These are phyloP conservation scores for Zizania latifolia DNA, from an alignment of 176 grass and related monocot species.

Conservation along the genomic window DNA sequence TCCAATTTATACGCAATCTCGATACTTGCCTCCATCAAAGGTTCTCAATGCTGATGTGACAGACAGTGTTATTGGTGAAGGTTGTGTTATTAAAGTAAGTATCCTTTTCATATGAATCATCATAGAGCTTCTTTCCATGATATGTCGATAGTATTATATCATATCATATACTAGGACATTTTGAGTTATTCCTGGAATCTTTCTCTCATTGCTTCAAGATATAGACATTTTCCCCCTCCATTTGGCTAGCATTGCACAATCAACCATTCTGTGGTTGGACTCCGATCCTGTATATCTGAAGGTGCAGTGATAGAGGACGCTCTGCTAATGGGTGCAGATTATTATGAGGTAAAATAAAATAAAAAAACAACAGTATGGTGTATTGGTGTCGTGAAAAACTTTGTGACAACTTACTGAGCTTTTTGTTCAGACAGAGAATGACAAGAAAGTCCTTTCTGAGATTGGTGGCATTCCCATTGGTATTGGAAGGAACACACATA, in stretches of 20 bases:
- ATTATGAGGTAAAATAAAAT: constrained; percentile 73
- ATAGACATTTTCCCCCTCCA: background rate
- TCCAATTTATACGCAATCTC: constrained; percentile 89
- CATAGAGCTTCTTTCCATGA: background rate
- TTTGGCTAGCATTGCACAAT: constrained; percentile 77
- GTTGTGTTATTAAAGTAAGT: constrained; percentile 93
- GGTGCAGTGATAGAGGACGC: constrained; percentile 89
- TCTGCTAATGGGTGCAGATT: constrained; percentile 94
- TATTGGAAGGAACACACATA: constrained; percentile 84
- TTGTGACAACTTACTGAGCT: background rate
- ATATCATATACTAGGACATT: background rate
- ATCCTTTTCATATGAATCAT: constrained; percentile 13
- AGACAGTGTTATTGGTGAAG: constrained; percentile 96
- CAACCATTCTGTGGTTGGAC: constrained; percentile 85
- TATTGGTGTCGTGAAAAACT: too few relatives aligned
- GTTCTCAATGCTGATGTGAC: constrained; percentile 85
- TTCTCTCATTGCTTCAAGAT: background rate
- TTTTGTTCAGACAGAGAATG: constrained; percentile 70
- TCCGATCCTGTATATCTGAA: constrained; percentile 90
- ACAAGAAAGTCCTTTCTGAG: constrained; percentile 61
- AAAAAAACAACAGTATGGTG: background rate
- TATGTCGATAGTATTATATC: background rate
- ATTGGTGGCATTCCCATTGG: constrained; percentile 82
- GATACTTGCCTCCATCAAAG: constrained; percentile 92
- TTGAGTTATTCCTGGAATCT: background rate